Percentiles rank a stretch among this genome's conserved stretches.
Evolutionary conservation across 139 green algal species (phyloP).

Genomic region (Eudorina sp.): DNA sequence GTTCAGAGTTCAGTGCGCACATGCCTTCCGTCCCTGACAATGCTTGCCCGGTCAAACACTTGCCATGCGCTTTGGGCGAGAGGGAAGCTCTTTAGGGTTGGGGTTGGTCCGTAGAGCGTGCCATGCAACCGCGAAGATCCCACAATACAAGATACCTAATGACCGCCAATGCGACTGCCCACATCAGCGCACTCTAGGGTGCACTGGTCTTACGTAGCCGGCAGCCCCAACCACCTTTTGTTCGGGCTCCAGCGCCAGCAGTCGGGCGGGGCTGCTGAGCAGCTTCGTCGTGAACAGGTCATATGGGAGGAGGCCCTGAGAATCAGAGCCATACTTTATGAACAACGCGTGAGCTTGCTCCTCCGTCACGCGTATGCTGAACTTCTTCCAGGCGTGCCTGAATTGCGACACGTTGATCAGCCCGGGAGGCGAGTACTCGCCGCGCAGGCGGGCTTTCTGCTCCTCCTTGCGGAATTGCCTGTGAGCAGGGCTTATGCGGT

Average conservation of each 20-base stretch:
- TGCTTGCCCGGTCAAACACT: neutral
- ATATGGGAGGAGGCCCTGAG: slow-evolving; percentile 70
- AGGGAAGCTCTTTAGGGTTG: neutral
- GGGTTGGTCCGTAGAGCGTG: too few species aligned
- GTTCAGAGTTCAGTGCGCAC: too few species aligned
- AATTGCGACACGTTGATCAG: slow-evolving; percentile 37
- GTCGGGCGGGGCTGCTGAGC: slow-evolving; percentile 57
- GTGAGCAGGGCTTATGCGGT: too few species aligned
- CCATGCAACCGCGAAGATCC: too few species aligned
- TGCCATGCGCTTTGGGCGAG: neutral
- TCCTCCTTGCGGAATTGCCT: slow-evolving; percentile 68
- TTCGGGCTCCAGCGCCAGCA: slow-evolving; percentile 70
- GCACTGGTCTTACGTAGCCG: neutral
- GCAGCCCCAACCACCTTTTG: slow-evolving; percentile 61
- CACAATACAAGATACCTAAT: too few species aligned
- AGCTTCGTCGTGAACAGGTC: slow-evolving; percentile 69
- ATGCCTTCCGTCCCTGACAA: too few species aligned
- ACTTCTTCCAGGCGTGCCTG: slow-evolving; percentile 64
- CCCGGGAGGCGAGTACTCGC: slow-evolving; percentile 54
- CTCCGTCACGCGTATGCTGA: slow-evolving; percentile 64
- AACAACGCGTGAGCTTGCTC: slow-evolving; percentile 69
- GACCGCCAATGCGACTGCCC: too few species aligned
- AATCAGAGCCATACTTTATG: slow-evolving; percentile 69
- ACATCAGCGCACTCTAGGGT: too few species aligned
- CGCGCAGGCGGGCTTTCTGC: slow-evolving; percentile 44